phyloP scores from a whole-genome alignment of 192 early-diverging fungal genomes.

The Helicostylum pulchrum region DNA sequence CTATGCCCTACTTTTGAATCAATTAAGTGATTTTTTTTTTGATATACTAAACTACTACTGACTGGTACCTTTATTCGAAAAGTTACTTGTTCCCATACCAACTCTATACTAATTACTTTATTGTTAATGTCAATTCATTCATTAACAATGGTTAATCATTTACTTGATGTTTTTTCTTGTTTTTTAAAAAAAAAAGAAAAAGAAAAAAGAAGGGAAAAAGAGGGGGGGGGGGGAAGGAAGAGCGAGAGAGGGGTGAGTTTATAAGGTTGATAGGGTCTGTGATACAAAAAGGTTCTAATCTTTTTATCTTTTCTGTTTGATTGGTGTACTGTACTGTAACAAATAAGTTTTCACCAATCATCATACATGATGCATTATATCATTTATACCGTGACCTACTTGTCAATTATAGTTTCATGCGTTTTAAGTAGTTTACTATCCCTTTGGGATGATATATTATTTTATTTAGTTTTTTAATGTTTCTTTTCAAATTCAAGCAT shows the following conservation, averaged over 20 bases:
- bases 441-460: background rate
- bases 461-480: slow-evolving; percentile 16
- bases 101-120: slow-evolving; percentile 2
- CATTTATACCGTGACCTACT: too few species aligned
- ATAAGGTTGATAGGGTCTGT: too few species aligned
- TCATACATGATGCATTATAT: too few species aligned
- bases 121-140: background rate
- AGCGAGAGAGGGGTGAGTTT: too few species aligned
- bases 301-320: too few species aligned
- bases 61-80: slow-evolving; percentile 1
- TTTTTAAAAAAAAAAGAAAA: background rate
- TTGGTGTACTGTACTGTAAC: too few species aligned
- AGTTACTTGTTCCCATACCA: background rate
- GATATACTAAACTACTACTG: background rate
- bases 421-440: background rate
- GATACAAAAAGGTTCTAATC: too few species aligned
- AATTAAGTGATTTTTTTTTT: background rate
- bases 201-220: slow-evolving; percentile 3
- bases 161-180: background rate
- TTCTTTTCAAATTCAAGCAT: slow-evolving; percentile 80
- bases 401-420: too few species aligned
- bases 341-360: too few species aligned
- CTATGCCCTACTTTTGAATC: slow-evolving; percentile 1
- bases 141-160: background rate
- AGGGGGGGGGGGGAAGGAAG: background rate